These are phyloP conservation scores for Rhizopogon vesiculosus DNA, from an alignment of 768 basidiomycete species.

Conservation along the genomic window DNA sequence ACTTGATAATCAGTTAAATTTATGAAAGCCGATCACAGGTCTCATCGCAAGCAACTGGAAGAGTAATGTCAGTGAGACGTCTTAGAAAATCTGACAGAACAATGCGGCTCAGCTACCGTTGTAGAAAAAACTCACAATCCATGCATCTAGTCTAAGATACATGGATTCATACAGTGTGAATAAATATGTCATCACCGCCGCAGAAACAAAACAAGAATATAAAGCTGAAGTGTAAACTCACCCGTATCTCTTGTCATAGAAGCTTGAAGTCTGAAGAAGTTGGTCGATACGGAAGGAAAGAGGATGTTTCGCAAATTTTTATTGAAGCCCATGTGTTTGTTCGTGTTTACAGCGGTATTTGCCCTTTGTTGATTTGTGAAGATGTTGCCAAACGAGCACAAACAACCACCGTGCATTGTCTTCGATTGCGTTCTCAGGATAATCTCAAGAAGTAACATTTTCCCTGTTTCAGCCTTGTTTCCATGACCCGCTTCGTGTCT, in stretches of 20 bases:
- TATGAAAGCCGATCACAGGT: neutral
- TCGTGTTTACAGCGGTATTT: neutral
- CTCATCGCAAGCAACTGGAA: neutral
- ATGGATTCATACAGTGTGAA: conserved; percentile 75
- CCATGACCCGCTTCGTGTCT: neutral
- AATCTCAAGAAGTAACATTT: neutral
- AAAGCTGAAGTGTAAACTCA: conserved; percentile 12
- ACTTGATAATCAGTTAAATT: too few relatives aligned
- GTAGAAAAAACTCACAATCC: conserved; percentile 63
- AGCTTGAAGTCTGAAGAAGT: neutral
- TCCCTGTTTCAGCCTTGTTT: conserved; percentile 3
- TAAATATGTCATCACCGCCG: conserved; percentile 52
- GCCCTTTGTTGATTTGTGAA: conserved; percentile 15
- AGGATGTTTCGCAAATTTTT: neutral
- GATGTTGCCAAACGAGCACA: conserved; percentile 8
- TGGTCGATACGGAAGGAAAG: neutral
- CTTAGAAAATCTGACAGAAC: neutral
- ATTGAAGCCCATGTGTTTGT: neutral
- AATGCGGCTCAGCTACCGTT: conserved; percentile 75
- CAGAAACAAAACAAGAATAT: conserved; percentile 7
- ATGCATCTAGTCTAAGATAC: conserved; percentile 25
- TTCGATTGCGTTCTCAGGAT: neutral
- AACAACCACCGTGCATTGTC: conserved; percentile 13
- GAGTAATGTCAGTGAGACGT: conserved; percentile 6
- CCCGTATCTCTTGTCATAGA: neutral